phyloP scores from a whole-genome alignment of 108 stramenopile species.

The Fistulifera pelliculosa region DNA sequence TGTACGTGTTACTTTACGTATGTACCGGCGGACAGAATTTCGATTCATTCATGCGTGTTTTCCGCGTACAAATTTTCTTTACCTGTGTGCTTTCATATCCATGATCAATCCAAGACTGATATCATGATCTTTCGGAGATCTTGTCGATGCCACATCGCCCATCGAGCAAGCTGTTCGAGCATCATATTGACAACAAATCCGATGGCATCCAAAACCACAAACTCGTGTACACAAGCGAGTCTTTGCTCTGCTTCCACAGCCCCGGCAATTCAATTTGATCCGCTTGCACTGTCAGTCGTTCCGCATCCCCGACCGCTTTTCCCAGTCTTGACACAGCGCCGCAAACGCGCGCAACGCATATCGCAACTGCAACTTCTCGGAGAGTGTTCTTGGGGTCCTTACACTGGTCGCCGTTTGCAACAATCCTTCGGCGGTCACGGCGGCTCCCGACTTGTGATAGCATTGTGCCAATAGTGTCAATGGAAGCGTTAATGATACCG shows the following conservation, averaged over 20 bases:
- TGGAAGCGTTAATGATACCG: constrained; percentile 30
- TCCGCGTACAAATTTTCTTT: too few species aligned
- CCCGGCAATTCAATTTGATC: constrained; percentile 33
- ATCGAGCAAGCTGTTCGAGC: too few species aligned
- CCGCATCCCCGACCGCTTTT: constrained; percentile 61
- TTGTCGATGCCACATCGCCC: too few species aligned
- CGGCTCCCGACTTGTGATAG: constrained; percentile 54
- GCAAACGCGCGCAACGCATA: constrained; percentile 49
- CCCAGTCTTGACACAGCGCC: constrained; percentile 60
- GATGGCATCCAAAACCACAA: constrained; percentile 44
- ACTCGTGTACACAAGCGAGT: constrained; percentile 13
- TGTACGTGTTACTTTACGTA: too few species aligned
- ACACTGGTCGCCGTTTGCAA: constrained; percentile 52
- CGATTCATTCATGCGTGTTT: too few species aligned
- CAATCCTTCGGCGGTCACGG: constrained; percentile 79
- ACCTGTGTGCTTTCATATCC: too few species aligned
- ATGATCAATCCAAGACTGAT: too few species aligned
- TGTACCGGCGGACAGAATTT: too few species aligned
- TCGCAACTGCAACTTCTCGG: constrained; percentile 24
- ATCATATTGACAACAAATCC: too few species aligned
- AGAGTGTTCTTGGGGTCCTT: not conserved
- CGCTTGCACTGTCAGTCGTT: constrained; percentile 32
- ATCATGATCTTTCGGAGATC: too few species aligned
- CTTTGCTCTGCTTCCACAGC: constrained; percentile 31
- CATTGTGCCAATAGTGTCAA: constrained; percentile 58